Base-by-base conservation (phyloP, 2,329 filamentous ascomycete species). In the Cladophialophora psammophila region DNA sequence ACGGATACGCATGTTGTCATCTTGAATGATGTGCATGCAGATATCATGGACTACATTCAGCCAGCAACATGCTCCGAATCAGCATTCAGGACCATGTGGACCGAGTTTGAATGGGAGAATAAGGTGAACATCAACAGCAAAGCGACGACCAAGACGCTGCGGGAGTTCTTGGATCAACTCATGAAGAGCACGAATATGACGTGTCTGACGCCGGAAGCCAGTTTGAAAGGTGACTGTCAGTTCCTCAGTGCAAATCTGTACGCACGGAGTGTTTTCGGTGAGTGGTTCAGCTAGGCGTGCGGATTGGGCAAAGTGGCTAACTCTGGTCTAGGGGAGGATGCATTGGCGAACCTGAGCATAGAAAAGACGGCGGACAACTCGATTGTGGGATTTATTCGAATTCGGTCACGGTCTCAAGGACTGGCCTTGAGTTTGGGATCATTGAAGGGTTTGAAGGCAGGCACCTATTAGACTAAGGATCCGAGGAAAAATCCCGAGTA, bases 101-200 rank as follows among this genome's bases (percentile, higher is more conserved):
- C 95, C 42, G 95, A 99, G 78, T 99, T 99, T 73, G 95, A 99
- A 79, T 99, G 95, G 95, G 95, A 99, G 85, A 99, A 99, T 84
- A 99, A 99, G 87, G 94, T 99, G 80, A 99, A 99, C 83, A 98
- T 99, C 83, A 97, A 97, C 82, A 96, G 92, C 71, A 98, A 97
- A 85, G 55, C 54, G 42, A 71, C 71, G 13, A 93, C 92, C 72
- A 96, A 94, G 84, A 91, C 88, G 34, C 85, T 99, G 68, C 88
- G 94, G 58, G 93, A 96, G 20, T 99, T 99, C 87, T 83, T 99
- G 71, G 90, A 92, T 73, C 91, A 96, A 78, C 84, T 99, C 68
- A 98, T 98, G 95, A 93, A 93, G 69, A 94, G 91, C 78, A 99
- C 95, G 62, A 98, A 99, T 81, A 99, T 99, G 95, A 95, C 90